phyloP scores from a whole-genome alignment of 148 eudicot species.

The Fallopia convolvulus region DNA sequence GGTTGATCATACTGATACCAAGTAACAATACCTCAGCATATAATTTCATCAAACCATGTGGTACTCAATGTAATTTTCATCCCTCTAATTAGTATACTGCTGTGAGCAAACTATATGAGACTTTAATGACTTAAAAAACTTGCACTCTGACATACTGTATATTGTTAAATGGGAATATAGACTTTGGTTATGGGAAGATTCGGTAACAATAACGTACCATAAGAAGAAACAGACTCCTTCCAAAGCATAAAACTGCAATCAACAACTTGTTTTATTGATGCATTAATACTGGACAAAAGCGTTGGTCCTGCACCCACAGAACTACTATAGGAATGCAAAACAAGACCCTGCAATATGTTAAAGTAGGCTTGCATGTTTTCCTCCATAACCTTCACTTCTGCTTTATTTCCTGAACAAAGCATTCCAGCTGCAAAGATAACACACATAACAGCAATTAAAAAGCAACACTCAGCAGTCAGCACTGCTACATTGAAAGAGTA shows the following conservation, averaged over 20 bases:
- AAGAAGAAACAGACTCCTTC: constrained; percentile 63
- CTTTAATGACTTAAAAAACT: background rate
- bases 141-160: background rate
- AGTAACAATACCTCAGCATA: background rate
- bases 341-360: constrained; percentile 77
- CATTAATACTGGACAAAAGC: constrained; percentile 57
- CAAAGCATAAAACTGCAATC: constrained; percentile 79
- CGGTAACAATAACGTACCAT: constrained; percentile 34
- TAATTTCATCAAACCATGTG: background rate
- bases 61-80: background rate
- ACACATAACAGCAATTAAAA: background rate
- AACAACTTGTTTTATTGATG: constrained; percentile 63
- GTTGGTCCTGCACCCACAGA: constrained; percentile 85
- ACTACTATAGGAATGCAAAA: constrained; percentile 65
- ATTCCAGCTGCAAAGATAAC: constrained; percentile 60
- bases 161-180: background rate
- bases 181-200: background rate
- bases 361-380: constrained; percentile 82
- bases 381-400: constrained; percentile 58
- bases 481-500: background rate
- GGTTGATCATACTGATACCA: background rate
- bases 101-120: background rate
- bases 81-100: background rate
- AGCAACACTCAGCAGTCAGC: background rate
- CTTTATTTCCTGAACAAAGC: constrained; percentile 65